Conservation (phyloP, 225 moss, liverwort and hornwort species). For the Antitrichia curtipendula region DNA sequence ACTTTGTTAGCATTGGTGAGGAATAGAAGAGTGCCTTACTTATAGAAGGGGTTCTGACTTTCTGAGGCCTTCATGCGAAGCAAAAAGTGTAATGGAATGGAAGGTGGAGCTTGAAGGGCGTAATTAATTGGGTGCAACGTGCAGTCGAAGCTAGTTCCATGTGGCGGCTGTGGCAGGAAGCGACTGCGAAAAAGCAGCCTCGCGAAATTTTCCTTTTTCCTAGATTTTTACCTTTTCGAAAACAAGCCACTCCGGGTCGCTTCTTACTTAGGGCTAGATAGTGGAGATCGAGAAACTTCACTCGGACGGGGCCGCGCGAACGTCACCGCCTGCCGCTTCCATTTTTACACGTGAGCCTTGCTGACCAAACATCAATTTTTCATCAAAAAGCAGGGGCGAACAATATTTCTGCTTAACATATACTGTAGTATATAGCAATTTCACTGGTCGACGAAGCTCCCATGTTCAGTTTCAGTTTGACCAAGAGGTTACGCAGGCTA, state of each 20-base stretch:
- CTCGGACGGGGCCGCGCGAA: background rate
- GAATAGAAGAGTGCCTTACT: background rate
- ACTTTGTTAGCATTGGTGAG: background rate
- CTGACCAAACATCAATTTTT: background rate
- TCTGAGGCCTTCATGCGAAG: slow-evolving; percentile 3
- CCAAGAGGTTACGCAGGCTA: background rate
- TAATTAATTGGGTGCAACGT: background rate
- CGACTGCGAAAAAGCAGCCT: background rate
- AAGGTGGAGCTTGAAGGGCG: slow-evolving; percentile 9
- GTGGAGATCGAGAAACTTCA: background rate
- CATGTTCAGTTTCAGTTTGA: background rate
- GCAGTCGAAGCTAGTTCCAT: background rate
- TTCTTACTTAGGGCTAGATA: background rate
- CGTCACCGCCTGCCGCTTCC: background rate
- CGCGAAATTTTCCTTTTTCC: accelerated
- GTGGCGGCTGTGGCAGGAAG: slow-evolving; percentile 1
- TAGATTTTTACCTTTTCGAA: background rate
- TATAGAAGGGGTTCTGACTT: background rate
- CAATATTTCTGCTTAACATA: background rate
- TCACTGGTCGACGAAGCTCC: background rate
- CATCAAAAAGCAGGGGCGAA: background rate
- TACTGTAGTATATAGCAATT: background rate
- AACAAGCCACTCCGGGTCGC: background rate
- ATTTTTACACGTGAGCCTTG: background rate
- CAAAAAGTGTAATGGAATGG: background rate